Percentiles rank a stretch among this genome's conserved stretches.
Evolutionary conservation across 257 asterid species (phyloP).

Genomic region (Penstemon eatonii): DNA sequence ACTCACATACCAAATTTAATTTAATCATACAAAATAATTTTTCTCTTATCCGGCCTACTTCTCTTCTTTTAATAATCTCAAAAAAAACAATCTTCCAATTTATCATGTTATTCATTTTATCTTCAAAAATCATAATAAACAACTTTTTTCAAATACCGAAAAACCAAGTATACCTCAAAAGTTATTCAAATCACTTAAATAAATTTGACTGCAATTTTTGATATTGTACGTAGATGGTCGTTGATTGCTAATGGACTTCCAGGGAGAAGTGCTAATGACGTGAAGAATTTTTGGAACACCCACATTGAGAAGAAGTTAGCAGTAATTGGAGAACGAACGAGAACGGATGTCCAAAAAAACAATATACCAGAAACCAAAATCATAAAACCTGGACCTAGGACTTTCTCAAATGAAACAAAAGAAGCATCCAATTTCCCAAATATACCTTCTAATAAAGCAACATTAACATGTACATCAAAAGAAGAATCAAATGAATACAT

Average conservation of each 20-base stretch:
- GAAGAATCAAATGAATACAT: conserved; percentile 29
- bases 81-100: too few species aligned
- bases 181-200: too few species aligned
- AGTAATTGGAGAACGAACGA: background rate
- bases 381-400: conserved; percentile 31
- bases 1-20: too few species aligned
- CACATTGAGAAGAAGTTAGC: conserved; percentile 33
- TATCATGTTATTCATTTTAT: too few species aligned
- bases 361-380: conserved; percentile 3
- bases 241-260: conserved; percentile 68
- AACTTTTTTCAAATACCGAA: too few species aligned
- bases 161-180: too few species aligned
- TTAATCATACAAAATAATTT: too few species aligned
- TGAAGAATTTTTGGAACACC: conserved; percentile 65
- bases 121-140: too few species aligned
- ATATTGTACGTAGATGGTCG: conserved; percentile 43
- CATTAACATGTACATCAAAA: background rate
- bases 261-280: conserved; percentile 59
- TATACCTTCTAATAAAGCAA: background rate
- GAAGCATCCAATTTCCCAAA: background rate
- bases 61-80: too few species aligned
- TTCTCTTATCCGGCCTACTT: too few species aligned
- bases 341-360: background rate
- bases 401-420: conserved; percentile 13
- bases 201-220: too few species aligned